A percentile compares a stretch with the other conserved stretches of the same genome.
Evolutionary conservation across 31 red algal species (phyloP).

Genomic region (Asparagopsis taxiformis): DNA sequence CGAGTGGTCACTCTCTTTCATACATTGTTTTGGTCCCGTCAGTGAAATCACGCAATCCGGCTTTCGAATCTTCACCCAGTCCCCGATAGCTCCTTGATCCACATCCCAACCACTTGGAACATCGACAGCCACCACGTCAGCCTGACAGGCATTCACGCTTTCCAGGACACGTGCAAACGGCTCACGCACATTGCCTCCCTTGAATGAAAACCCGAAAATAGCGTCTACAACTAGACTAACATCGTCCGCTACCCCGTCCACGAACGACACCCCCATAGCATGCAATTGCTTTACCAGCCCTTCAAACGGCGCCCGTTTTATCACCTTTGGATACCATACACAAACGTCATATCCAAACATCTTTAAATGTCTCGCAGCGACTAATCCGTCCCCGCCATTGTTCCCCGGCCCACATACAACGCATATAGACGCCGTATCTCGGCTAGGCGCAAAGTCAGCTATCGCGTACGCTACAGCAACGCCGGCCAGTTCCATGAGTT

Average conservation of each 20-base stretch:
- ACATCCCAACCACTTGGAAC: slow-evolving; percentile 96
- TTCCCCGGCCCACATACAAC: slow-evolving; percentile 89
- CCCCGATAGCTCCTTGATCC: slow-evolving; percentile 39
- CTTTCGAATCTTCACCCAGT: not conserved
- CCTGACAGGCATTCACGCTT: slow-evolving; percentile 25
- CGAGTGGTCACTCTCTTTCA: not conserved
- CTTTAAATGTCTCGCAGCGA: slow-evolving; percentile 81
- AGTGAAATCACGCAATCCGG: slow-evolving; percentile 74
- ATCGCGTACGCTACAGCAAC: slow-evolving; percentile 79
- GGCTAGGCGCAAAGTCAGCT: not conserved
- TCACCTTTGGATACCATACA: slow-evolving; percentile 53
- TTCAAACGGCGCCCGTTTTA: slow-evolving; percentile 22
- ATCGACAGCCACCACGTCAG: slow-evolving; percentile 68
- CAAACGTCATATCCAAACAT: slow-evolving; percentile 71
- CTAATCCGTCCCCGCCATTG: slow-evolving; percentile 97
- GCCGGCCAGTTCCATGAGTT: slow-evolving; percentile 96
- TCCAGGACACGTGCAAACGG: slow-evolving; percentile 58
- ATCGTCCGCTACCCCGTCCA: slow-evolving; percentile 4
- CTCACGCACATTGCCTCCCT: slow-evolving; percentile 40
- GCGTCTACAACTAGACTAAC: slow-evolving; percentile 74
- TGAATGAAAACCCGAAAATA: slow-evolving; percentile 92
- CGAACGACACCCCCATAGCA: slow-evolving; percentile 37
- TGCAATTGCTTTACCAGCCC: slow-evolving; percentile 62
- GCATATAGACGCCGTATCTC: too few relatives aligned
- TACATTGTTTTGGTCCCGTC: slow-evolving; percentile 73